These are phyloP conservation scores for Euphrasia arctica DNA, from an alignment of 305 asterid species.

Conservation along the genomic window DNA sequence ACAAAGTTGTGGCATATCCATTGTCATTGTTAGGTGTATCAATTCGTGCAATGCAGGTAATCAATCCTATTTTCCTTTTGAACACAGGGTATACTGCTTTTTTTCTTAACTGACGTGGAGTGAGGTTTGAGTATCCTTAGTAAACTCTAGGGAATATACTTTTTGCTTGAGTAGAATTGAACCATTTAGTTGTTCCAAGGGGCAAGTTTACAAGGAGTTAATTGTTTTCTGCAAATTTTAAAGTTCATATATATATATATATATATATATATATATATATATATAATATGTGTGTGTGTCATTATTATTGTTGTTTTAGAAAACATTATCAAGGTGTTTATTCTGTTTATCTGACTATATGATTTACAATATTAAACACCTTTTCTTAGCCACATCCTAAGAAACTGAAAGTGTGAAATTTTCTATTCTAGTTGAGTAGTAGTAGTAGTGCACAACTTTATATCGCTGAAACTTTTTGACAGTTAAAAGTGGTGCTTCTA, in stretches of 20 bases:
- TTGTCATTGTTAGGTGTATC: slow-evolving; percentile 88
- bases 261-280: too few relatives aligned
- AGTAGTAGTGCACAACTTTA: not conserved
- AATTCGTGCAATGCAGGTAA: slow-evolving; percentile 90
- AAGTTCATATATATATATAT: too few relatives aligned
- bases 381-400: not conserved
- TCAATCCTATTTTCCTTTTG: slow-evolving; percentile 15
- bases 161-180: slow-evolving; percentile 8
- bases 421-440: not conserved
- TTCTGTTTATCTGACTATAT: not conserved
- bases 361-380: not conserved
- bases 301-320: too few relatives aligned
- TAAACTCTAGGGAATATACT: slow-evolving; percentile 11
- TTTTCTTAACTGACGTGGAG: too few relatives aligned
- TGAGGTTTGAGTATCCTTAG: not conserved
- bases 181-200: slow-evolving; percentile 3
- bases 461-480: not conserved
- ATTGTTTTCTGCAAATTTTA: too few relatives aligned
- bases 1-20: slow-evolving; percentile 89
- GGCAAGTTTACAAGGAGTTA: too few relatives aligned
- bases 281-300: too few relatives aligned
- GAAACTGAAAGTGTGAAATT: not conserved
- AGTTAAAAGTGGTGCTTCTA: not conserved
- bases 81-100: not conserved
- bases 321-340: too few relatives aligned